A percentile compares a stretch with the other conserved stretches of the same genome.
phyloP scores from a whole-genome alignment of 306 rosid species.

The Lotus japonicus region DNA sequence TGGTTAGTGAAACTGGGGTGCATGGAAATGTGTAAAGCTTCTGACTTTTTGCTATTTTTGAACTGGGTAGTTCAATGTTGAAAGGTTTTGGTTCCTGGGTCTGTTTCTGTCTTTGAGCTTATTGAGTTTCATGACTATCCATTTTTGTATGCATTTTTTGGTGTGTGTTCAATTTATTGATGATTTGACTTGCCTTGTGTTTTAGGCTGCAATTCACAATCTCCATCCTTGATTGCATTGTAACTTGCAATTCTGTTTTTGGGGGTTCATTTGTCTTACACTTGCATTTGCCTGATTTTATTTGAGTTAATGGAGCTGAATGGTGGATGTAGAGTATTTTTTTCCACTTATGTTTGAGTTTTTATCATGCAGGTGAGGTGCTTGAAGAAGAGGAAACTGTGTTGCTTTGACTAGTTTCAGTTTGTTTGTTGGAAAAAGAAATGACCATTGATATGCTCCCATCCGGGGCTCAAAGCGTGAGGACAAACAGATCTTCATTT shows the following conservation, averaged over 20 bases:
- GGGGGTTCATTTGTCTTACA: neutral
- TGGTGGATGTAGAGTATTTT: neutral
- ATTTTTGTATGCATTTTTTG: neutral
- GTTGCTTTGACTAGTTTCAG: slow-evolving; percentile 23
- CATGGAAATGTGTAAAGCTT: neutral
- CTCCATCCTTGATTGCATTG: neutral
- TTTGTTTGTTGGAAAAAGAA: slow-evolving; percentile 16
- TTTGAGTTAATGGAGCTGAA: neutral
- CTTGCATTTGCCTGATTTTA: neutral
- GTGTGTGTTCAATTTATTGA: neutral
- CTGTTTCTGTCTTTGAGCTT: neutral
- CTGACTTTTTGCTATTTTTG: neutral
- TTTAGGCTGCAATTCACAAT: slow-evolving; percentile 3
- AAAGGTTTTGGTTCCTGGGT: slow-evolving; percentile 15
- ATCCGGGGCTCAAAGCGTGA: slow-evolving; percentile 54
- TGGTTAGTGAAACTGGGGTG: neutral
- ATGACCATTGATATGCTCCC: slow-evolving; percentile 64
- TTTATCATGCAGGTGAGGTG: slow-evolving; percentile 15
- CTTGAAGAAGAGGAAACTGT: neutral
- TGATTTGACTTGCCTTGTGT: neutral
- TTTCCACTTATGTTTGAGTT: neutral
- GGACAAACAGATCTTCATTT: slow-evolving; percentile 55
- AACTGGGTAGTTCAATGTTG: neutral
- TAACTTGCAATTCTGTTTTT: neutral
- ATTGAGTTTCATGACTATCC: neutral